These are phyloP conservation scores for Eragrostis curvula DNA, from an alignment of 176 grass and related monocot genomes.

Conservation along the genomic window DNA sequence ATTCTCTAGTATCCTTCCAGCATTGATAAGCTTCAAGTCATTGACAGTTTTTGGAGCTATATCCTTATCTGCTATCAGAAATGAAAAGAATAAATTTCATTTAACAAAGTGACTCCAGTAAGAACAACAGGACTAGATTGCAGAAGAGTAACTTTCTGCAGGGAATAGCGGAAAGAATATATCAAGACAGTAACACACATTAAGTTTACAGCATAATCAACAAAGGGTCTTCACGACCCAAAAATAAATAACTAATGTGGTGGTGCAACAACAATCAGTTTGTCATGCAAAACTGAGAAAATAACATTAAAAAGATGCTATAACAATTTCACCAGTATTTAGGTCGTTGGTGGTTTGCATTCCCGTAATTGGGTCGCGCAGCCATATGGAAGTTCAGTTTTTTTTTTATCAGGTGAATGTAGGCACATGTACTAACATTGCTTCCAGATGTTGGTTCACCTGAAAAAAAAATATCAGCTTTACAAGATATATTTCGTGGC, in stretches of 20 bases:
- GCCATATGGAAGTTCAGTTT: background rate
- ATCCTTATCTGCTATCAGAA: conserved; percentile 67
- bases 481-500: conserved; percentile 5
- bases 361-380: background rate
- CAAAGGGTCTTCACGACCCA: background rate
- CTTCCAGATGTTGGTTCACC: conserved; percentile 24
- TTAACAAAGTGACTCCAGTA: conserved; percentile 20
- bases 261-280: background rate
- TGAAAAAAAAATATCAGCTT: conserved; percentile 20
- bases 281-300: conserved; percentile 8
- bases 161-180: background rate
- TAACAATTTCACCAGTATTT: background rate
- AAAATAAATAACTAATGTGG: background rate
- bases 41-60: conserved; percentile 76
- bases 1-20: conserved; percentile 92
- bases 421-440: background rate
- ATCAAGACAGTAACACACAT: background rate
- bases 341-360: background rate
- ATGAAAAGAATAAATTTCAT: conserved; percentile 28
- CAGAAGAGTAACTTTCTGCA: background rate
- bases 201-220: conserved; percentile 25
- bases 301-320: background rate
- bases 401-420: background rate
- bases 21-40: conserved; percentile 95
- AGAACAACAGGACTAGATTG: conserved; percentile 7